Evolutionary conservation across 495 filamentous ascomycete genomes (phyloP).

Genomic region (Neurospora sp.): DNA sequence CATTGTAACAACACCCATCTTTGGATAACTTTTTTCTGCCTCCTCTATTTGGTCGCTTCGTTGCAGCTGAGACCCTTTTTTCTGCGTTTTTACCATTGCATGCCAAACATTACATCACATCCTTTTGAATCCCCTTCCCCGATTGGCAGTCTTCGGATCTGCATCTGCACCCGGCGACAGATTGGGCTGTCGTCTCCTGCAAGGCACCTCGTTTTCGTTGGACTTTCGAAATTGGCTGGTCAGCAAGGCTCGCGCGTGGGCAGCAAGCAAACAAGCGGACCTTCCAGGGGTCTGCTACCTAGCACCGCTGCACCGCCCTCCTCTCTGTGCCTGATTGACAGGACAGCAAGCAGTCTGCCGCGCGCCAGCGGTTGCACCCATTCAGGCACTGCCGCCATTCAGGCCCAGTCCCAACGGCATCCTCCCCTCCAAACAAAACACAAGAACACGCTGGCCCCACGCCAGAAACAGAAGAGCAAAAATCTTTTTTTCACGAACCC

Average conservation of each 20-base stretch:
- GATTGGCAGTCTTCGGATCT: not conserved
- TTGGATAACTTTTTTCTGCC: not conserved
- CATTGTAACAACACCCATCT: not conserved
- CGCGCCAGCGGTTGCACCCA: not conserved
- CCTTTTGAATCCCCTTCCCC: not conserved
- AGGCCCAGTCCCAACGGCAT: not conserved
- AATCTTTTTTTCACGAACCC: not conserved
- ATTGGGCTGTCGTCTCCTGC: not conserved
- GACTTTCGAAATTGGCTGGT: not conserved
- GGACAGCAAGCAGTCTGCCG: not conserved
- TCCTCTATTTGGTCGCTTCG: not conserved
- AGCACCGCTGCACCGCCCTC: not conserved
- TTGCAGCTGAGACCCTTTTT: conserved; percentile 3
- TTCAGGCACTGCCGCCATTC: not conserved
- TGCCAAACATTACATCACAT: not conserved
- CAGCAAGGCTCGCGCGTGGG: not conserved
- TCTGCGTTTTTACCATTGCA: not conserved
- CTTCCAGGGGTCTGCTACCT: not conserved
- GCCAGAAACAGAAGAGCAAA: not conserved
- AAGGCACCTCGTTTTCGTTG: not conserved
- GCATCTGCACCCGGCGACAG: not conserved
- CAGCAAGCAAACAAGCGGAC: not conserved
- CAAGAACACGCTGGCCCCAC: not conserved
- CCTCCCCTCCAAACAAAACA: not conserved
- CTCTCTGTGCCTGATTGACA: not conserved